Percentiles rank a stretch among this genome's conserved stretches.
Evolutionary conservation across 2,329 filamentous ascomycete genomes (phyloP).

Genomic region (Rhynchosporium graminicola): DNA sequence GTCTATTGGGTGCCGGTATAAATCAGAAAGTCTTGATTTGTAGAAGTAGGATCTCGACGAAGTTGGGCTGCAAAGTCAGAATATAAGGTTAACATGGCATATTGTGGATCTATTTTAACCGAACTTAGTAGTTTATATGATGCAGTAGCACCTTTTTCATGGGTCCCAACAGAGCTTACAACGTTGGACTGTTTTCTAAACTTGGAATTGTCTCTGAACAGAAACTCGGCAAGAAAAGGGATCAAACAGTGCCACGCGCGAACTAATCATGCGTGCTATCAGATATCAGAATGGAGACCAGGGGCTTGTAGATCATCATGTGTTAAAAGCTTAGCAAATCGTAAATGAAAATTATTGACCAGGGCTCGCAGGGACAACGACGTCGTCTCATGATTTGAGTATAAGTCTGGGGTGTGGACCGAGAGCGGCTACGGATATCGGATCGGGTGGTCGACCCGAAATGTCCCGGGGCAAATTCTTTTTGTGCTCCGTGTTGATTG

Average conservation of each 20-base stretch:
- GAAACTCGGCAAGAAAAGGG: background rate
- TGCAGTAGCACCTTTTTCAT: background rate
- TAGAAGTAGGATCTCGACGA: background rate
- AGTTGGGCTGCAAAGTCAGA: background rate
- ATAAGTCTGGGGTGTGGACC: slow-evolving; percentile 1
- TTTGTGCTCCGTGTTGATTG: no score
- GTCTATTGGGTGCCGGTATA: background rate
- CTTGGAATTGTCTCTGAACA: background rate
- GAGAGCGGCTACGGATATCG: background rate
- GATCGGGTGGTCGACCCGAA: slow-evolving; percentile 7
- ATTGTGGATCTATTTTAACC: background rate
- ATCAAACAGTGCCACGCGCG: background rate
- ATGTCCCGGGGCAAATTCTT: background rate
- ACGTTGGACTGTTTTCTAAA: background rate
- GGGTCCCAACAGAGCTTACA: background rate
- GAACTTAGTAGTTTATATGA: background rate
- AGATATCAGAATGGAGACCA: slow-evolving; percentile 4
- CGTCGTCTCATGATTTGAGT: slow-evolving; percentile 11
- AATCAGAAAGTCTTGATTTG: background rate
- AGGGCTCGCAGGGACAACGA: background rate
- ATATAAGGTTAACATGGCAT: background rate
- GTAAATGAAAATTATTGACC: background rate
- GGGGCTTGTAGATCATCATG: background rate
- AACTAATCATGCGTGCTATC: background rate
- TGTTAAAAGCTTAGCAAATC: slow-evolving; percentile 1